Evolutionary conservation across 768 basidiomycete genomes (phyloP).

Genomic region (Tylopilus intermedius): DNA sequence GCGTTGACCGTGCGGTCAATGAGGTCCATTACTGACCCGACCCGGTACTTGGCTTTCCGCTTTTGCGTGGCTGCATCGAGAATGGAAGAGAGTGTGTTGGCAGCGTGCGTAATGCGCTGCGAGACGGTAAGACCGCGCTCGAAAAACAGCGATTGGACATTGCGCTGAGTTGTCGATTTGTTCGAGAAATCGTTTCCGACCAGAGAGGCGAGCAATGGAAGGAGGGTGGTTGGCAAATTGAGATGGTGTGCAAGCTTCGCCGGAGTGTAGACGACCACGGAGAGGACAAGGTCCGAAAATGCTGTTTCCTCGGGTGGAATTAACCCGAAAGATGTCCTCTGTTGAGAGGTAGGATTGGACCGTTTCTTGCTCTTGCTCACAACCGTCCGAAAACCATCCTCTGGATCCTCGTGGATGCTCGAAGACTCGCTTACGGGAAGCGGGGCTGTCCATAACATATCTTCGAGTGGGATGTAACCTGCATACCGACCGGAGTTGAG

Average conservation of each 20-base stretch:
- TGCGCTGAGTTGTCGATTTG: slow-evolving; percentile 43
- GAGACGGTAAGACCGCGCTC: slow-evolving; percentile 49
- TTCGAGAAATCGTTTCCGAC: slow-evolving; percentile 79
- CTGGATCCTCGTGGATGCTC: slow-evolving; percentile 30
- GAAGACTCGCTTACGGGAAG: slow-evolving; percentile 23
- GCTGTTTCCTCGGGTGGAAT: slow-evolving; percentile 47
- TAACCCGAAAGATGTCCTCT: slow-evolving; percentile 27
- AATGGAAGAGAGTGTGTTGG: slow-evolving; percentile 51
- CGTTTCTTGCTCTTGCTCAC: slow-evolving; percentile 50
- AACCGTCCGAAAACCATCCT: slow-evolving; percentile 58
- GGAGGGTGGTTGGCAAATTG: slow-evolving; percentile 60
- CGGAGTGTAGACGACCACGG: slow-evolving; percentile 59
- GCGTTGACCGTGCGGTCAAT: slow-evolving; percentile 63
- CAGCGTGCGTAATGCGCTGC: slow-evolving; percentile 66
- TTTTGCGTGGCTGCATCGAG: slow-evolving; percentile 46
- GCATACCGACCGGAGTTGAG: slow-evolving; percentile 70
- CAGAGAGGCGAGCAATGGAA: slow-evolving; percentile 73
- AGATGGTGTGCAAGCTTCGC: slow-evolving; percentile 57
- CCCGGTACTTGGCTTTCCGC: slow-evolving; percentile 48
- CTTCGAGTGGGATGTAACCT: slow-evolving; percentile 73
- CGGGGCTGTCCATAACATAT: slow-evolving; percentile 59
- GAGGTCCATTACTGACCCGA: slow-evolving; percentile 72
- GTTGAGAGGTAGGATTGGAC: slow-evolving; percentile 26
- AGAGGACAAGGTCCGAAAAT: slow-evolving; percentile 43
- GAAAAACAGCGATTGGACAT: slow-evolving; percentile 63